Evolutionary conservation across 495 filamentous ascomycete genomes (phyloP), one percentile per base, ranked within the genome.

Genomic region (Podospora appendiculata): DNA sequence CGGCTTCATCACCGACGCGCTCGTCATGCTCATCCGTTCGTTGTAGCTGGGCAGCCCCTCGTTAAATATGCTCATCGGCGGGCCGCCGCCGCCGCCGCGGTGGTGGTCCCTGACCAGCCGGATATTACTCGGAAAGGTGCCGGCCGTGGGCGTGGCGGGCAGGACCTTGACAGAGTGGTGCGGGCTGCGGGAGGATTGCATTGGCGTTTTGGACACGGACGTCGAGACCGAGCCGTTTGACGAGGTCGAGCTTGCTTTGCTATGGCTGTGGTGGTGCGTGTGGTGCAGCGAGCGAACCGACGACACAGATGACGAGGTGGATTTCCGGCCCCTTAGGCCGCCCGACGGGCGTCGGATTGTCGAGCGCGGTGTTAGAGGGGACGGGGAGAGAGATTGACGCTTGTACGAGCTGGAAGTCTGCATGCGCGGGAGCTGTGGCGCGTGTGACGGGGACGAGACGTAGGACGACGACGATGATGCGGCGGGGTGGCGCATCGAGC

Each of bases 231-330:
- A 80, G 48, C 83, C 84, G 50, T 83, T 89, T 25, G 91, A 96
- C 9, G 90, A 95, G 0, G 90, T 91, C 0, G 92, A 96, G 13
- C 88, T 93, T 4, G 93, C 90, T 64, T 96, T 96, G 9, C 90
- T 95, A 62, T 95, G 93, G 25, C 84, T 81, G 62, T 95, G 90
- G 47, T 94, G 89, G 60, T 95, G 90, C 2, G 64, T 45, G 47
- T 93, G 89, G 60, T 94, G 92, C 59, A 97, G 88, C 42, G 87
- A 93, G 42, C 92, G 84, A 54, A 97, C 85, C 0, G 90, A 95
- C 13, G 89, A 95, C 17, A 98, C 82, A 9, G 93, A 97, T 3
- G 90, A 96, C 6, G 92, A 96, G 4, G 93, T 97, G 3, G 92
- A 96, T 66, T 96, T 97, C 53, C 93, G 81, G 33, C 93, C 94